Percentiles rank a stretch among this genome's conserved stretches.
These are phyloP conservation scores for Extremus antarcticus DNA, from an alignment of 495 filamentous ascomycete genomes.

Conservation along the genomic window DNA sequence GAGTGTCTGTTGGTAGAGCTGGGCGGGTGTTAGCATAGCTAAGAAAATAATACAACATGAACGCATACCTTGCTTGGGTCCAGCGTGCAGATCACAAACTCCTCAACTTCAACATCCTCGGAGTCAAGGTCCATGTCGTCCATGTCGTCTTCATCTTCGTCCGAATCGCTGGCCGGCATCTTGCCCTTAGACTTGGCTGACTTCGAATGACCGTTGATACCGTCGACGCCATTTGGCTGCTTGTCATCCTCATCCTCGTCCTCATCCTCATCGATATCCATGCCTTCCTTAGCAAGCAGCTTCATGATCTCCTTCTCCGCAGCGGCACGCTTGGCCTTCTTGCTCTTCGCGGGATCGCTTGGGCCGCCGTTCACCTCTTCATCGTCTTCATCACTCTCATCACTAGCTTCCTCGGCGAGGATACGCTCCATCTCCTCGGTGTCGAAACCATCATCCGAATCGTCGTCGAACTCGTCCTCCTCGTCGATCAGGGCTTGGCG, in stretches of 20 bases:
- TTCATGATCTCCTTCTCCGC: slow-evolving; percentile 38
- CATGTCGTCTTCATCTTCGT: slow-evolving; percentile 49
- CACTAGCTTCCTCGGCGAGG: slow-evolving; percentile 39
- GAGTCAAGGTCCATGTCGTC: slow-evolving; percentile 37
- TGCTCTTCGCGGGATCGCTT: slow-evolving; percentile 77
- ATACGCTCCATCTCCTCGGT: slow-evolving; percentile 55
- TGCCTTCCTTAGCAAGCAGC: slow-evolving; percentile 24
- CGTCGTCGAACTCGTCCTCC: slow-evolving; percentile 33
- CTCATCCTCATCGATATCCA: slow-evolving; percentile 39
- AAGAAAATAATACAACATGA: background rate
- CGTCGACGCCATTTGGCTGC: slow-evolving; percentile 49
- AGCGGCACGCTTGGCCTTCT: slow-evolving; percentile 65
- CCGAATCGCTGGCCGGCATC: slow-evolving; percentile 49
- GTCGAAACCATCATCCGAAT: slow-evolving; percentile 47
- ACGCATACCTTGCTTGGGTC: slow-evolving; percentile 66
- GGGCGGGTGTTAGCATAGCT: slow-evolving; percentile 26
- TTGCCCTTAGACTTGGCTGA: slow-evolving; percentile 62
- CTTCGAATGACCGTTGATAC: slow-evolving; percentile 55
- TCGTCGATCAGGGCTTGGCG: slow-evolving; percentile 45
- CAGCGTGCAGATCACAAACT: slow-evolving; percentile 87
- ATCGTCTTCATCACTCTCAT: slow-evolving; percentile 49
- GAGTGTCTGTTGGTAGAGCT: slow-evolving; percentile 93
- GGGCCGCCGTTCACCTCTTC: slow-evolving; percentile 74
- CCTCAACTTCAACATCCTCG: slow-evolving; percentile 59
- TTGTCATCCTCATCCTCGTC: slow-evolving; percentile 41